Base-by-base conservation (phyloP, 495 filamentous ascomycete species). In the Astrocystis sublimbata region DNA sequence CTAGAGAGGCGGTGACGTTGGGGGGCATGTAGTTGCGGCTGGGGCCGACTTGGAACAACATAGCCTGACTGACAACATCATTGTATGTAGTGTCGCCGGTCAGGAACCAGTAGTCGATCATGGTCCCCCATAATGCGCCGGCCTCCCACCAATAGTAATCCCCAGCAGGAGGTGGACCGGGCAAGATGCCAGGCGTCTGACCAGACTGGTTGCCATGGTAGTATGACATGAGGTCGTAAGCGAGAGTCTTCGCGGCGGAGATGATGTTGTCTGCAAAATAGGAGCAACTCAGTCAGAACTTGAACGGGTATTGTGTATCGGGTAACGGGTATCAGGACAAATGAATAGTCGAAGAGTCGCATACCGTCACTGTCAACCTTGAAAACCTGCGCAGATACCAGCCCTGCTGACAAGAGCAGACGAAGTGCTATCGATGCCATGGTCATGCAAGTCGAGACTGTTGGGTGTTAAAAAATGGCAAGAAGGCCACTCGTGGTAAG, bases 51-150 rank as follows among this genome's bases (percentile, higher is more conserved):
- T 92, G 89, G 71, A 72, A 82, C 43, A 89, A 76, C 79, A 92
- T 75, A 28, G 83, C 88, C 10, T 86, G 72, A 13, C 75, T 79
- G 21, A 86, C 69, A 6, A 85, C 70, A 26, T 80, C 71, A 71
- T 88, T 89, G 75, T 89, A 90, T 21, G 82, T 79, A 40, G 65
- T 65, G 66, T 91, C 89, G 42, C 87, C 86, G 3, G 89, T 90
- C 64, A 83, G 83, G 60, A 82, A 78, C 87, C 86, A 90, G 68
- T 91, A 92, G 59, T 91, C 86, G 53, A 91, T 78, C 67, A 92
- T 73, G 0, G 86, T 71, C 38, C 76, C 79, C 79, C 78, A 79
- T 66, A 81, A 70, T n/a, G 78, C 77, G 28, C 78, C 78, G 36
- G 75, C 78, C 64, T 80, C 75, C 79, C 79, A 81, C 89, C 89